phyloP scores from a whole-genome alignment of 2,329 filamentous ascomycete genomes.

The Ophiostoma montium region DNA sequence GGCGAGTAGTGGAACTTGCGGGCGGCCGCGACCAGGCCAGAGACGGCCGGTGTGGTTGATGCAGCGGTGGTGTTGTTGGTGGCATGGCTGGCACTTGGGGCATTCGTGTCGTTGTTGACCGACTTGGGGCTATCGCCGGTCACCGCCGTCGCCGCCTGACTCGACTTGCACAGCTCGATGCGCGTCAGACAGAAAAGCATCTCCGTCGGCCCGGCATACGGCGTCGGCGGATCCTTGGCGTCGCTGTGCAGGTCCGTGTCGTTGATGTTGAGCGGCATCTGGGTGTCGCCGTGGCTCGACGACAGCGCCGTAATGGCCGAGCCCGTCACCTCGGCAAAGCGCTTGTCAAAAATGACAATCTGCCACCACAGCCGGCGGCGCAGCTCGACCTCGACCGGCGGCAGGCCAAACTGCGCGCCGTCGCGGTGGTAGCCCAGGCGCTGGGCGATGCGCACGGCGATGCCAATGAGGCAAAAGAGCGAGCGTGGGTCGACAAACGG shows the following conservation, averaged over 20 bases:
- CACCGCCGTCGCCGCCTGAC: neutral
- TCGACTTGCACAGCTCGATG: constrained; percentile 33
- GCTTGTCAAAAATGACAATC: constrained; percentile 52
- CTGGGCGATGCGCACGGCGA: constrained; percentile 53
- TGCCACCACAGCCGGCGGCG: constrained; percentile 64
- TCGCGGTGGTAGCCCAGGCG: constrained; percentile 57
- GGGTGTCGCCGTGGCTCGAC: constrained; percentile 37
- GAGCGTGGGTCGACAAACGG: constrained; percentile 46
- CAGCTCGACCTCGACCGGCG: constrained; percentile 52
- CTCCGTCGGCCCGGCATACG: constrained; percentile 39
- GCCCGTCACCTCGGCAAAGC: constrained; percentile 52
- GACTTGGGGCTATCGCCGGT: neutral
- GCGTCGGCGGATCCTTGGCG: constrained; percentile 37
- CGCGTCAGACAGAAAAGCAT: constrained; percentile 45
- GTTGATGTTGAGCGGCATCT: constrained; percentile 45
- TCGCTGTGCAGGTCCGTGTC: constrained; percentile 44
- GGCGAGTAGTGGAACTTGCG: constrained; percentile 20
- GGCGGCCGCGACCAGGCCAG: constrained; percentile 11
- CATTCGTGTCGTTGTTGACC: no score
- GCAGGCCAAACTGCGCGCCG: constrained; percentile 33
- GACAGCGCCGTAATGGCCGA: constrained; percentile 41
- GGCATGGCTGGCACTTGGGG: constrained; percentile 9
- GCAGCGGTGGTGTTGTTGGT: no score
- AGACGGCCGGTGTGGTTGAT: constrained; percentile 17
- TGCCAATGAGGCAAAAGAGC: constrained; percentile 46